These are phyloP conservation scores for Prunus yedoensis DNA, from an alignment of 331 rosid species.

Conservation along the genomic window DNA sequence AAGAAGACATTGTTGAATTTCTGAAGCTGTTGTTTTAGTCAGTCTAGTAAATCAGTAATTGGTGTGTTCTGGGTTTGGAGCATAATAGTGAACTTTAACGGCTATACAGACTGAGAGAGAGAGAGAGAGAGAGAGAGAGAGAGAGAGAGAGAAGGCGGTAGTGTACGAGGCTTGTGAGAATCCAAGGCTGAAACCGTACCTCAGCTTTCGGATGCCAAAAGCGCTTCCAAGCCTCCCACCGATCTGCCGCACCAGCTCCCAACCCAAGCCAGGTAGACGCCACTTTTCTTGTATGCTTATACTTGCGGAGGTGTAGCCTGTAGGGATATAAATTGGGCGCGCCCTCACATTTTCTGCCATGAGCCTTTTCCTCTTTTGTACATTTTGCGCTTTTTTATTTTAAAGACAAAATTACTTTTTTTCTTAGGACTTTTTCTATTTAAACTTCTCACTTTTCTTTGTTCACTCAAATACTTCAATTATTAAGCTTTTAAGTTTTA, in stretches of 20 bases:
- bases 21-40: background rate
- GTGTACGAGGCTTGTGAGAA: background rate
- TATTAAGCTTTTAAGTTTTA: too few species aligned
- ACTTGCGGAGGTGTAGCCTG: background rate
- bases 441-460: too few species aligned
- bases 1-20: background rate
- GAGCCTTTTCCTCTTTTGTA: background rate
- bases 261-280: conserved; percentile 21
- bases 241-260: conserved; percentile 40
- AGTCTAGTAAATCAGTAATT: background rate
- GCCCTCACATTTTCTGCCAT: background rate
- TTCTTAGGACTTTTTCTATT: too few species aligned
- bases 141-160: background rate
- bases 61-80: background rate
- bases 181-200: conserved; percentile 59
- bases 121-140: background rate
- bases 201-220: conserved; percentile 37
- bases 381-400: too few species aligned
- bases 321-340: background rate
- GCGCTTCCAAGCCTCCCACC: conserved; percentile 54
- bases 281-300: background rate
- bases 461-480: too few species aligned
- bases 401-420: too few species aligned
- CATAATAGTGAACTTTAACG: conserved; percentile 1
- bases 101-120: conserved; percentile 8